Evolutionary conservation across 2,329 filamentous ascomycete genomes (phyloP), one percentile per base, ranked within the genome.

Genomic region (Xylariaceae sp.): DNA sequence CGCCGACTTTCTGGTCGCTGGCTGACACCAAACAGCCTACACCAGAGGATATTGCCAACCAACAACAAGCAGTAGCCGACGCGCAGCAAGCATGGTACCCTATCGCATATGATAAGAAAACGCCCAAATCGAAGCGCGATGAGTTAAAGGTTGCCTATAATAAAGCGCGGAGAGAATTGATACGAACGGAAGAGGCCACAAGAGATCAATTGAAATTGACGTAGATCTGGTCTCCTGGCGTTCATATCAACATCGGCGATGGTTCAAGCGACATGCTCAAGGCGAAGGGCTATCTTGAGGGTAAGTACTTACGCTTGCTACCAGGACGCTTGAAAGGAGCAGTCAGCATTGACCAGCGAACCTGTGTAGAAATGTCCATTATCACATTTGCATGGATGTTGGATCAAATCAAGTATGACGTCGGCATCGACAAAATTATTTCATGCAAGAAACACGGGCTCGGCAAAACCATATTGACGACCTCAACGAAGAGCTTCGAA

Each of bases 341-440:
- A 29, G 7, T 29, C 14, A 14, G 25, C 14, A 14, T 29, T 29
- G 8, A 29, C 25, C 7, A 29, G 25, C 25, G 7, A 14, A 29
- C 25, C 14, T 29, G 14, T 29, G 25, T 29, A 29, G 25, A 29
- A 29, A 29, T 29, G 25, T 29, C 25, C 14, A 29, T 36, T 16
- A 45, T 45, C 38, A 33, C 43, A 1, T 45, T 45, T 16, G 37
- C 37, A 5, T 45, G 43, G 43, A 45, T 45, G 43, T 40, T 27
- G 16, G 43, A 45, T 19, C 17, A 19, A 36, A 36, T 36, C 25
- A 29, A 29, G 25, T 14, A 29, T 29, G 8, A 29, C 25, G 25
- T 29, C 14, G 25, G 25, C 25, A 29, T 29, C 25, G 25, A 29
- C 25, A 7, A 29, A 14, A 14, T 29, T 29, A 29, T 14, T 14